Evolutionary conservation across 495 filamentous ascomycete genomes (phyloP), one percentile per base, ranked within the genome.

Genomic region (Chaetomium tenue): DNA sequence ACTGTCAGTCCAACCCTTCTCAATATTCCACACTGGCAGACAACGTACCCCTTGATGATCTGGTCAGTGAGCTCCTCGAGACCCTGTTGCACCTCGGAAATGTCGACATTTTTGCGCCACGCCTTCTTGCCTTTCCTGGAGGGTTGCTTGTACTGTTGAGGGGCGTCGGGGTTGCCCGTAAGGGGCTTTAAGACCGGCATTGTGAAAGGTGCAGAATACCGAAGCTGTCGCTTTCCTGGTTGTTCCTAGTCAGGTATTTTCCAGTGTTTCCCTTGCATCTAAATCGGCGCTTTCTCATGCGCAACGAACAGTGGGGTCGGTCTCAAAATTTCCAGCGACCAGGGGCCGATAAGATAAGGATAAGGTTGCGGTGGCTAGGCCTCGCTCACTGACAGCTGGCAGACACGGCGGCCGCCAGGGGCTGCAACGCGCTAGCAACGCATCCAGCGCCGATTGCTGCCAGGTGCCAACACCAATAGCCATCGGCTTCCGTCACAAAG

Each of bases 111-210:
- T 76, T 98, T 98, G 68, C 94, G 84, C 94, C 94, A 98, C 22
- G 94, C 94, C 77, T 93, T 97, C 79, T 98, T 98, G 66, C 94
- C 93, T 76, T 98, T 98, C 71, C 94, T 83, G 13, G 93, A 97
- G 48, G 93, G 87, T 75, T 98, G 94, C 67, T 88, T 92, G 73
- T 81, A 78, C 50, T 83, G 82, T 56, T 78, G 71, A 50, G 83
- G 82, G 20, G 77, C 78, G 9, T 77, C 72, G 66, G 77, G 73
- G 73, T 81, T 55, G 25, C 70, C 69, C 62, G 70, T 63, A 16
- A 60, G 48, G 16, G 65, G 55, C 58, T 65, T 75, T 37, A 73
- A 33, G 26, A 75, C 71, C 37, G 72, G 71, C 72, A 75, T 75
- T 18, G 37, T 69, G 54, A 42, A 5, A 22, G 37, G 37, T 2